Conservation (phyloP, 257 asterid genomes). For the Nicotiana sylvestris region DNA sequence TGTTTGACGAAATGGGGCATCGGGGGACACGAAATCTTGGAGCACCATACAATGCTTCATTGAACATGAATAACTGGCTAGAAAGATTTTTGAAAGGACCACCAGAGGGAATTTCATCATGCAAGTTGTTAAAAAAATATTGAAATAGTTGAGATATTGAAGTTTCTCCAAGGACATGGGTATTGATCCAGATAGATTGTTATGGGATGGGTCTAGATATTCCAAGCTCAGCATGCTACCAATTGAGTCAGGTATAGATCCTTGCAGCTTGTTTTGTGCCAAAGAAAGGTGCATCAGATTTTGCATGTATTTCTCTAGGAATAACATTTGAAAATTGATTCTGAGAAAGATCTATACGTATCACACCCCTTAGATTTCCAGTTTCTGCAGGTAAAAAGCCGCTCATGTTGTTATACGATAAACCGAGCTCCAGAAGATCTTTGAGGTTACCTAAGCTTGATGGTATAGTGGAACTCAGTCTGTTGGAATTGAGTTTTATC, state of each 20-base stretch:
- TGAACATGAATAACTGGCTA: conserved; percentile 15
- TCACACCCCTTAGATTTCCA: too few relatives aligned
- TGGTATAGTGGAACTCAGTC: too few relatives aligned
- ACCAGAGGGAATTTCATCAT: conserved; percentile 22
- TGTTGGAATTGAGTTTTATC: too few relatives aligned
- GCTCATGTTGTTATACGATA: too few relatives aligned
- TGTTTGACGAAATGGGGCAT: conserved; percentile 8
- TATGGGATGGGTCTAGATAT: conserved; percentile 19
- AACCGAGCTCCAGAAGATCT: too few relatives aligned
- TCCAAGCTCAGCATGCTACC: conserved; percentile 11
- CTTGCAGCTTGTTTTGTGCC: conserved; percentile 22
- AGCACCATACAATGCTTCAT: conserved; percentile 23
- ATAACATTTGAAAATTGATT: conserved; percentile 18
- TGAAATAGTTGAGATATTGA: background rate
- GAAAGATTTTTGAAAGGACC: conserved; percentile 25
- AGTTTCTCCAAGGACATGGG: conserved; percentile 22
- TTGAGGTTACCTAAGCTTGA: too few relatives aligned
- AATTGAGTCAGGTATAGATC: conserved; percentile 23
- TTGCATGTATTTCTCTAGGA: conserved; percentile 13
- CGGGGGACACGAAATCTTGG: conserved; percentile 6
- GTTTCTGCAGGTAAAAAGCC: too few relatives aligned
- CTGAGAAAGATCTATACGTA: conserved; percentile 6
- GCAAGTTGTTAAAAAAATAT: conserved; percentile 22
- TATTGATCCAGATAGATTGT: conserved; percentile 23
- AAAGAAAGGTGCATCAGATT: conserved; percentile 1